Base-by-base conservation (phyloP, 1,139 yeast species). In the Pichia sp. region DNA sequence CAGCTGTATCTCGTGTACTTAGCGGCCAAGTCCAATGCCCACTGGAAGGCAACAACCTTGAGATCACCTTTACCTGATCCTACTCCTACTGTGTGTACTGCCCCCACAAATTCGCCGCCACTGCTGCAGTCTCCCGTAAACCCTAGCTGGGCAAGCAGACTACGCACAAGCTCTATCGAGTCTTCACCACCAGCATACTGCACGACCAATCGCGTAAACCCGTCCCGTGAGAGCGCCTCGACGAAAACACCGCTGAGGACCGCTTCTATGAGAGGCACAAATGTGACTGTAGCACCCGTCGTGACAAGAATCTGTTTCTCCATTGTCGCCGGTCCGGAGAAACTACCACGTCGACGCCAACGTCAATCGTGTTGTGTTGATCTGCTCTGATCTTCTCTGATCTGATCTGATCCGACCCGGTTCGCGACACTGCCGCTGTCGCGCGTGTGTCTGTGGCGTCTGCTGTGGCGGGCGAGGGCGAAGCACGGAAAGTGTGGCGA, bases 231-330 rank as follows among this genome's bases (percentile, higher is more conserved):
- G 18, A 79, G 51, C 2, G 52, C 41, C 0, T 52, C 42, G 1
- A 81, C 46, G 37, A 81, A 72, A 1, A 52, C 50, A 0, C 51
- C 47, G 7, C 60, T 49, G 5, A 77, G 47, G 0, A 72, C 62
- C 4, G 65, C 52, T 25, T 60, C 59, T 1, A 86, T 59, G n/a
- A 86, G 68, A 14, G 57, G 61, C 6, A 68, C 66, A 58, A 86
- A 86, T 0, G 94, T 83, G 11, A 81, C 85, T 0, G 95, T 85
- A 2, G 95, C 95, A 0, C 96, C 96, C 1, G 93, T 82, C 0
- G 94, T 79, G 9, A 83, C 77, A 32, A 80, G 62, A 2, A 74
- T 58, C 15, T 55, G 58, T 32, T 49, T 50, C 8, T n/a, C n/a
- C n/a, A n/a, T n/a, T n/a, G n/a, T n/a, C n/a, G n/a, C n/a, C n/a